phyloP scores from a whole-genome alignment of 371 early-diverging fungal species.

The Rhizopus arrhizus region DNA sequence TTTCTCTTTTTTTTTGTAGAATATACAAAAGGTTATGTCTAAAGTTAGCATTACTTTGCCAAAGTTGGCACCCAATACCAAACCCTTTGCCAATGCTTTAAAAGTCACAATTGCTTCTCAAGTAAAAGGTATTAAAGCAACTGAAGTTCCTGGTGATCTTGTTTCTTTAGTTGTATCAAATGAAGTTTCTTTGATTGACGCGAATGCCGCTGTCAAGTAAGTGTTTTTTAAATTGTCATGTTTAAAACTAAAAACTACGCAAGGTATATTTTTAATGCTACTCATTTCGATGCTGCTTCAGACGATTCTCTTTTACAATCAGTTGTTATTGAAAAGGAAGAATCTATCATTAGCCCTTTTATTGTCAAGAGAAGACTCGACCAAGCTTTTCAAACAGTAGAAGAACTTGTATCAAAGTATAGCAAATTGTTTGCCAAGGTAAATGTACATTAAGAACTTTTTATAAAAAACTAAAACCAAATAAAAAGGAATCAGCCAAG shows the following conservation, averaged over 20 bases:
- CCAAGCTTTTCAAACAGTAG: conserved; percentile 36
- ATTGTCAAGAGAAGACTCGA: conserved; percentile 40
- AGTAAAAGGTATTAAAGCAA: conserved; percentile 35
- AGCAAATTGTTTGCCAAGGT: conserved; percentile 38
- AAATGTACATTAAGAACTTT: conserved; percentile 8
- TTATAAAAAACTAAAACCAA: background rate
- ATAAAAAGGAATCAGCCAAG: conserved; percentile 30
- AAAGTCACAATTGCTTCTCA: conserved; percentile 40
- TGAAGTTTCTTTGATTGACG: conserved; percentile 34
- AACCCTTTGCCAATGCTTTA: conserved; percentile 41
- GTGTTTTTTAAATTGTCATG: background rate
- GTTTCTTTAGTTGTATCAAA: conserved; percentile 28
- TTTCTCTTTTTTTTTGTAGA: conserved; percentile 4
- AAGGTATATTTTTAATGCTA: conserved; percentile 38
- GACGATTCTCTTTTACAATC: conserved; percentile 26
- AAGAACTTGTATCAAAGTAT: conserved; percentile 23
- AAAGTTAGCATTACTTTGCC: conserved; percentile 36
- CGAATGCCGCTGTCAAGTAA: conserved; percentile 50
- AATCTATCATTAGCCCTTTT: conserved; percentile 29
- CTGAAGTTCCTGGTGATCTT: conserved; percentile 31
- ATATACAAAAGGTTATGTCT: conserved; percentile 19
- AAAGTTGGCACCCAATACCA: conserved; percentile 41
- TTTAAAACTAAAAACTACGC: background rate
- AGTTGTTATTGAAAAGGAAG: conserved; percentile 45
- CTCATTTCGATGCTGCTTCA: conserved; percentile 29